Conservation (phyloP, 768 basidiomycete genomes). For the Psilocybe azurescens region DNA sequence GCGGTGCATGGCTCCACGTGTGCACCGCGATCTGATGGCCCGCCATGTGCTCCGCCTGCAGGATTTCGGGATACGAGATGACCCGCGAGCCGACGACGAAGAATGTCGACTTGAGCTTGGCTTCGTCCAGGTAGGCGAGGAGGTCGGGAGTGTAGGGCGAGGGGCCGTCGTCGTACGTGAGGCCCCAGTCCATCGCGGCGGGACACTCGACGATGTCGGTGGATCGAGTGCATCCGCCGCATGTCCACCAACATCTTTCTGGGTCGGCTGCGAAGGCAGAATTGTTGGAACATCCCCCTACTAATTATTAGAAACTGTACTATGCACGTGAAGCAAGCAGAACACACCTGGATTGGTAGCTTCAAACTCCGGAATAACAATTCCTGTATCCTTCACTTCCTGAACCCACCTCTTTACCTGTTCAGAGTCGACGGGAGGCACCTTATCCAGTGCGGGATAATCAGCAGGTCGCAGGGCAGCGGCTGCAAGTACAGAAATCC, state of each 20-base stretch:
- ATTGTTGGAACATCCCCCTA: constrained; percentile 66
- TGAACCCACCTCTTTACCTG: constrained; percentile 77
- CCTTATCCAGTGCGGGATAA: constrained; percentile 72
- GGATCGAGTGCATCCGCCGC: constrained; percentile 67
- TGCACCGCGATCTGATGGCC: constrained; percentile 85
- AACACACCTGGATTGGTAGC: constrained; percentile 44
- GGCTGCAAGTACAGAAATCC: constrained; percentile 10
- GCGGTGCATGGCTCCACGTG: constrained; percentile 89
- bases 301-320: not conserved
- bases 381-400: constrained; percentile 63
- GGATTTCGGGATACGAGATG: constrained; percentile 73
- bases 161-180: constrained; percentile 79
- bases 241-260: constrained; percentile 88
- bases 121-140: constrained; percentile 69
- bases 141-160: constrained; percentile 72
- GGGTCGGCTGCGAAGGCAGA: constrained; percentile 55
- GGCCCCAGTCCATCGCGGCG: constrained; percentile 74
- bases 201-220: constrained; percentile 73
- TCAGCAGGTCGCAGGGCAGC: constrained; percentile 25
- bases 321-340: not conserved
- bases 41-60: constrained; percentile 80
- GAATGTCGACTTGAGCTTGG: constrained; percentile 80
- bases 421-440: constrained; percentile 62
- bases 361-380: constrained; percentile 64
- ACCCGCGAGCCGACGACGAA: constrained; percentile 89